A percentile compares a stretch with the other conserved stretches of the same genome.
Evolutionary conservation across 345 rosid genomes (phyloP).

Genomic region (Balakata baccata): DNA sequence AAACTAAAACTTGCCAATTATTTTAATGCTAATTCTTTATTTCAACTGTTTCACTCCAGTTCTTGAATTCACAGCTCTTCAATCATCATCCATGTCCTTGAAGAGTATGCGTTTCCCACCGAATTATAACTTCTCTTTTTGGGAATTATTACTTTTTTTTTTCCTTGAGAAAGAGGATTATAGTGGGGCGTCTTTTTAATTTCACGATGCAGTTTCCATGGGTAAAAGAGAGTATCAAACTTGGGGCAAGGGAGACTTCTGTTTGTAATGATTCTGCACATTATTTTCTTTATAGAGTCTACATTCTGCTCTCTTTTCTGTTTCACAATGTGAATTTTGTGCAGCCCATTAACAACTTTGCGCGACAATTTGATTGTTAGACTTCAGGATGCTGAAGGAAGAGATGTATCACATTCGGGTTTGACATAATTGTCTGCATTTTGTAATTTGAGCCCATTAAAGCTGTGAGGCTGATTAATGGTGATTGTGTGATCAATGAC

Average conservation of each 20-base stretch:
- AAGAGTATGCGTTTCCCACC: constrained; percentile 48
- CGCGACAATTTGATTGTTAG: constrained; percentile 62
- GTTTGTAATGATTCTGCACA: constrained; percentile 51
- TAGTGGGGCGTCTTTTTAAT: constrained; percentile 14
- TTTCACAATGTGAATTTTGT: constrained; percentile 20
- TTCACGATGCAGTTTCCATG: constrained; percentile 60
- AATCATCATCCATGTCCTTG: constrained; percentile 48
- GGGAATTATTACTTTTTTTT: neutral
- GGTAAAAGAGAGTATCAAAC: constrained; percentile 69
- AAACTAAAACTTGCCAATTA: constrained; percentile 20
- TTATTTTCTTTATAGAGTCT: neutral
- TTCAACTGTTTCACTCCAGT: constrained; percentile 39
- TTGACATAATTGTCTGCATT: neutral
- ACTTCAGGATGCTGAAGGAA: constrained; percentile 57
- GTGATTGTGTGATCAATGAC: constrained; percentile 24
- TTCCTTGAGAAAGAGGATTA: neutral
- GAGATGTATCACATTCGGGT: constrained; percentile 59
- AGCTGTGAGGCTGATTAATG: constrained; percentile 20
- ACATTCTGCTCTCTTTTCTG: neutral
- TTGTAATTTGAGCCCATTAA: constrained; percentile 1
- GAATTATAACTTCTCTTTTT: neutral
- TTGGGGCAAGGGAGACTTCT: constrained; percentile 62
- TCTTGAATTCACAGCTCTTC: constrained; percentile 50
- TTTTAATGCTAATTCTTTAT: neutral
- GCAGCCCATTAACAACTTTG: constrained; percentile 74